Evolutionary conservation across 371 early-diverging fungal genomes (phyloP).

Genomic region (Circinella minor): DNA sequence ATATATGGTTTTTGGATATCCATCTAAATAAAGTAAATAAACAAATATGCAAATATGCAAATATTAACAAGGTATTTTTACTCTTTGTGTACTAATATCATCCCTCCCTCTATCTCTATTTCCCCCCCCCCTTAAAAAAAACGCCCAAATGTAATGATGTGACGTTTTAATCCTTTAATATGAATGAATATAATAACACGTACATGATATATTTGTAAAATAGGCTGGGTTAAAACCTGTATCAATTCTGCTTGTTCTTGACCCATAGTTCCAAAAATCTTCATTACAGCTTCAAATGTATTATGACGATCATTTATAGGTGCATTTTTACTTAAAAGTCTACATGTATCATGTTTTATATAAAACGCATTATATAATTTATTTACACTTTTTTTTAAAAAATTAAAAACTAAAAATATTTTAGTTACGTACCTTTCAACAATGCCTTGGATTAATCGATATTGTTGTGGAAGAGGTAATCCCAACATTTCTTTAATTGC

Average conservation of each 20-base stretch:
- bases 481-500: constrained; percentile 38
- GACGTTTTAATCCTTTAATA: no score
- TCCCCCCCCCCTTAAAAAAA: not conserved
- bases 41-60: constrained; percentile 13
- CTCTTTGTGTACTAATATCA: not conserved
- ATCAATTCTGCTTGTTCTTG: constrained; percentile 40
- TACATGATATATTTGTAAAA: constrained; percentile 39
- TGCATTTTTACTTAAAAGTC: constrained; percentile 38
- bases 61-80: not conserved
- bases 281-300: constrained; percentile 49
- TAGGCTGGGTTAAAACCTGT: constrained; percentile 31
- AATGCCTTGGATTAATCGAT: constrained; percentile 27
- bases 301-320: constrained; percentile 49
- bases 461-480: constrained; percentile 36
- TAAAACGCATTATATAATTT: no score
- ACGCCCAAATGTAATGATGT: not conserved
- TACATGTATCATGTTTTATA: constrained; percentile 3
- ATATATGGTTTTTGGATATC: constrained; percentile 48
- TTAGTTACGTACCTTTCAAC: constrained; percentile 47
- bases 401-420: no score
- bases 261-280: constrained; percentile 39
- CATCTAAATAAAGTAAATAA: constrained; percentile 28
- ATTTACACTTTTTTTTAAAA: no score
- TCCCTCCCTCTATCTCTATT: no score
- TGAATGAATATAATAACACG: not conserved